Conservation (phyloP, 805 yeast genomes). For the Helenozyma baotianmanensis region DNA sequence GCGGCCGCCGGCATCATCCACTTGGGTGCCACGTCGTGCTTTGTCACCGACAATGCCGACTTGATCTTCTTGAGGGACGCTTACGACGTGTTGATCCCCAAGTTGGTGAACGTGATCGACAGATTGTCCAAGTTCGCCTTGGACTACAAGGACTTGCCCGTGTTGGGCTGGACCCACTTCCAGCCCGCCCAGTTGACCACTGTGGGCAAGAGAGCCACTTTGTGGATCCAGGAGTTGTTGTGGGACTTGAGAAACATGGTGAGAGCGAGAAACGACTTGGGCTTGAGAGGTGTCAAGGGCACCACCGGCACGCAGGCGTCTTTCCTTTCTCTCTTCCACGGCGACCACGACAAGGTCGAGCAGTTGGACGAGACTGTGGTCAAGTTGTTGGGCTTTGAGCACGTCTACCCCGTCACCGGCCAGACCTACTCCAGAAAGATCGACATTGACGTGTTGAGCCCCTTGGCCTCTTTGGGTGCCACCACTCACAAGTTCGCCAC, state of each 20-base stretch:
- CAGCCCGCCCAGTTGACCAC: slow-evolving; percentile 99
- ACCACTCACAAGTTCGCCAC: slow-evolving; percentile 97
- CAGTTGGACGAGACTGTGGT: slow-evolving; percentile 86
- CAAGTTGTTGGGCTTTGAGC: slow-evolving; percentile 87
- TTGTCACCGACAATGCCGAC: slow-evolving; percentile 96
- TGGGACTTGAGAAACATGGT: slow-evolving; percentile 97
- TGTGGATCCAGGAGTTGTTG: slow-evolving; percentile 95
- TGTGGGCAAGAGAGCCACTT: slow-evolving; percentile 95
- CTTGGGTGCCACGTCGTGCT: slow-evolving; percentile 97
- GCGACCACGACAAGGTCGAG: slow-evolving; percentile 96
- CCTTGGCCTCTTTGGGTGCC: slow-evolving; percentile 92
- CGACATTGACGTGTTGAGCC: slow-evolving; percentile 89
- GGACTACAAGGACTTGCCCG: slow-evolving; percentile 92
- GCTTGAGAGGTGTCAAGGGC: slow-evolving; percentile 97
- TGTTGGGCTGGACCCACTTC: slow-evolving; percentile 98
- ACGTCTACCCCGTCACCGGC: slow-evolving; percentile 96
- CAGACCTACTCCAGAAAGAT: slow-evolving; percentile 99
- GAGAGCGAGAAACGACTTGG: slow-evolving; percentile 94
- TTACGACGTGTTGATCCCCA: slow-evolving; percentile 87
- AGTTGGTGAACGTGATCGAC: slow-evolving; percentile 92
- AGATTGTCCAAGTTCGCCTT: slow-evolving; percentile 84
- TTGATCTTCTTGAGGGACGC: slow-evolving; percentile 95
- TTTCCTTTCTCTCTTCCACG: slow-evolving; percentile 90
- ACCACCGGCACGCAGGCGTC: slow-evolving; percentile 99
- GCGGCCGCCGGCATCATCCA: slow-evolving; percentile 97